Base-by-base conservation (phyloP, 345 rosid genomes). In the Arabis alpina region DNA sequence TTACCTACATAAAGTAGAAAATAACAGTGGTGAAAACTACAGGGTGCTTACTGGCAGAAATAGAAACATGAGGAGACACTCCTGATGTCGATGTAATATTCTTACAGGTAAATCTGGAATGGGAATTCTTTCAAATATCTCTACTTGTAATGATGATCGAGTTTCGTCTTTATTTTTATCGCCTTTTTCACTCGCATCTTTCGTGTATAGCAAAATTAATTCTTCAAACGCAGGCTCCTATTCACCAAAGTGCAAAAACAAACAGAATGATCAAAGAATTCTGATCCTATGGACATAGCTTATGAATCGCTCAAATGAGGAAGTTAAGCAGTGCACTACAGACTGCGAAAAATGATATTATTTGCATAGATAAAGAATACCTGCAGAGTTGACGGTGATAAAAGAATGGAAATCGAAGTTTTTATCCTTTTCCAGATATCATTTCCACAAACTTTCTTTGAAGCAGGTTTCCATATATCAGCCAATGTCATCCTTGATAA, bases 171-270 rank as follows among this genome's bases (percentile, higher is more conserved):
- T 74, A 79, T 79, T 74, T 36, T 75, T 69, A 2, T 51, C 68
- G 7, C 78, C 81, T 23, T 76, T 80, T 67, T 81, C 84, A 57
- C 70, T 77, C 10, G 71, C 68, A 65, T 85, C 87, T 60, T 70
- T 70, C 12, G 89, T 87, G 70, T 88, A 93, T 52, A 93, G 88
- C 84, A 93, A 82, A 66, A 90, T 85, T 73, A 93, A 74, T 71
- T 93, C 98, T 77, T 90, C 78, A 68, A 93, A 93, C 6, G 98
- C 90, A 74, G 98, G 96, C 83, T 93, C 98, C 98, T 93, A 64
- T 52, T 64, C 57, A 76, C 55, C 68, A 78, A 79, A 66, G 50
- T 53, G 62, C 60, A 58, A 67, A 74, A 70, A 47, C 57, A 74
- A 66, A 62, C 39, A 74, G 50, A 39, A 55, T 44, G 45, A 39